Base-by-base conservation (phyloP, 2,329 filamentous ascomycete species). In the Penicillium sp. region DNA sequence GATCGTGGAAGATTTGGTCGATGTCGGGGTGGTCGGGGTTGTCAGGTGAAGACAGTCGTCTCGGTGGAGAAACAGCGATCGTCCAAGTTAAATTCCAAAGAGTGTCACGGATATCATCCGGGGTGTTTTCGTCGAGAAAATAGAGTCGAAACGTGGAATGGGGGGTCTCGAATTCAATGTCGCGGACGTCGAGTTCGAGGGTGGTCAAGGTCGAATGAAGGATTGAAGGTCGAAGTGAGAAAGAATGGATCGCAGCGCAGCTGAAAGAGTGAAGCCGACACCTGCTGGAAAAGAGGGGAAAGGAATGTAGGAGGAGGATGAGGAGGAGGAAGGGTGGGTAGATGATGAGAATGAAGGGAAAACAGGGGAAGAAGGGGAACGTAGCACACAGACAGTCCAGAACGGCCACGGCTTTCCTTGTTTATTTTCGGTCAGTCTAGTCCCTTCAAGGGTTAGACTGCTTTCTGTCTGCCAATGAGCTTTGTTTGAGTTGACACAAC, bases 181-280 rank as follows among this genome's bases (percentile, higher is more conserved):
- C 48, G 38, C 42, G 44, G 53, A 50, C 51, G 35, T 42, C 20
- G 32, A 40, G 44, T 37, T 44, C 50, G 44, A 42, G 44, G 44
- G 50, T 33, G 46, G 53, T 54, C 49, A 54, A 10, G 18, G 33
- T 37, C 33, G 33, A 37, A 37, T 37, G 33, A 49, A 51, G 25
- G 38, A 35, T 44, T 33, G 44, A 50, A 55, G 54, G 40, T 54
- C 53, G 53, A 49, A 54, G 43, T 50, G 40, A 39, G 64, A 76
- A 75, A 58, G 74, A 77, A 70, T 63, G 75, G 71, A 77, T 66
- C 66, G 73, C 78, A 71, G 71, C 72, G 69, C 77, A 79, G 78
- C 79, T 81, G 70, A 83, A 82, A 72, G 81, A 83, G 77, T 83
- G 81, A 81, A 83, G 80, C 80, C 75, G 77, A 70, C 68, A 73